Evolutionary conservation across 768 basidiomycete species (phyloP).

Genomic region (Tylopilus rubrobrunneus): DNA sequence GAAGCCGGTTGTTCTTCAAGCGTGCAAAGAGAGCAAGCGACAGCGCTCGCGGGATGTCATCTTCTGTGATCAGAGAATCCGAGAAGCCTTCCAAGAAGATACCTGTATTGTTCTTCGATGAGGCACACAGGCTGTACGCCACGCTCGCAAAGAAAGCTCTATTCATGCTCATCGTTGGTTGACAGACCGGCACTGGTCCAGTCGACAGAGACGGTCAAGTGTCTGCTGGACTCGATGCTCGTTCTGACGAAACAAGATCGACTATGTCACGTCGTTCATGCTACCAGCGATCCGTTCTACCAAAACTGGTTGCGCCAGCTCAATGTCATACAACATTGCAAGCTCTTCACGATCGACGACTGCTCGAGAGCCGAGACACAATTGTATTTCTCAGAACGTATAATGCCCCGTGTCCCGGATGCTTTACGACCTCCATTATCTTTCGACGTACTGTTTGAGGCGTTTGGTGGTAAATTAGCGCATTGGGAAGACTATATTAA

Average conservation of each 20-base stretch:
- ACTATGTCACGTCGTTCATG: slow-evolving; percentile 79
- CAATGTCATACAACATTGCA: slow-evolving; percentile 81
- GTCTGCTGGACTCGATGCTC: slow-evolving; percentile 78
- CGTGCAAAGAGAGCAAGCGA: slow-evolving; percentile 24
- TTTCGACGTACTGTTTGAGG: slow-evolving; percentile 72
- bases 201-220: slow-evolving; percentile 79
- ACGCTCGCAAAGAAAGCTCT: neutral
- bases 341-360: slow-evolving; percentile 80
- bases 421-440: slow-evolving; percentile 48
- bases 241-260: slow-evolving; percentile 85
- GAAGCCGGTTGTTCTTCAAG: slow-evolving; percentile 28
- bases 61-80: slow-evolving; percentile 26
- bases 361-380: slow-evolving; percentile 70
- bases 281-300: slow-evolving; percentile 81
- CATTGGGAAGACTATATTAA: slow-evolving; percentile 81
- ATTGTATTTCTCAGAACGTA: slow-evolving; percentile 57
- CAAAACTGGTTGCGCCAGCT: slow-evolving; percentile 79
- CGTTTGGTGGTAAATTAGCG: slow-evolving; percentile 80
- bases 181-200: slow-evolving; percentile 69
- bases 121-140: slow-evolving; percentile 76
- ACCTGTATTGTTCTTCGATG: slow-evolving; percentile 81
- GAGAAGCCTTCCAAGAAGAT: slow-evolving; percentile 56
- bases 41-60: slow-evolving; percentile 32
- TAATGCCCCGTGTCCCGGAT: slow-evolving; percentile 71
- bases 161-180: neutral